These are phyloP conservation scores for Coemansia sp. DNA, from an alignment of 192 early-diverging fungal species.

Conservation along the genomic window DNA sequence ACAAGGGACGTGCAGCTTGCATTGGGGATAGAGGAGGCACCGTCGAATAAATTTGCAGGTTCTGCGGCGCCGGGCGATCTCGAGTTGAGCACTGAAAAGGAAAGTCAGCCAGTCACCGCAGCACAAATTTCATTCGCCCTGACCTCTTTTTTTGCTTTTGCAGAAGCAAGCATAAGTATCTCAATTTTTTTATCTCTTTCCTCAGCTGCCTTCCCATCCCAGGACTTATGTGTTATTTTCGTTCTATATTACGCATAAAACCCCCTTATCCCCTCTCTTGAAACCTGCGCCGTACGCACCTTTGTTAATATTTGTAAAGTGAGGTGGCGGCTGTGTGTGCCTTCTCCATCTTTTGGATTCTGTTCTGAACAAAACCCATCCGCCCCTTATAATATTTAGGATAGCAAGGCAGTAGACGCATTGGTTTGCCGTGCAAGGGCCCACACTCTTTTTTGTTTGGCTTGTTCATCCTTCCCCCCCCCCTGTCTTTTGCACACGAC, in stretches of 20 bases:
- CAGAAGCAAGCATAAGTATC: no score
- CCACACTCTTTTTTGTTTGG: not conserved
- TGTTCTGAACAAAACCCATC: constrained; percentile 2
- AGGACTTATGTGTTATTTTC: not conserved
- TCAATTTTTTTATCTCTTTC: no score
- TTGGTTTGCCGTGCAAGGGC: not conserved
- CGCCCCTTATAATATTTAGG: not conserved
- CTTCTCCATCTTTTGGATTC: not conserved
- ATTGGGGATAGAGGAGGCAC: no score
- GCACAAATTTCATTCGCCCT: no score
- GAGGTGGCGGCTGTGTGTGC: not conserved
- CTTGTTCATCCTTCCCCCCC: not conserved
- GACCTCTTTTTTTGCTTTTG: not conserved
- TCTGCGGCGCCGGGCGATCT: no score
- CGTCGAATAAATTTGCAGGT: no score
- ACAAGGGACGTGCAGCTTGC: no score
- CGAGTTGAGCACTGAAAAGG: no score
- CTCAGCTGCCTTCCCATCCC: no score
- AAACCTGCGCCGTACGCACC: not conserved
- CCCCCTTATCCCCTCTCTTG: not conserved
- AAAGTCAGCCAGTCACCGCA: no score
- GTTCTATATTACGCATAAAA: not conserved
- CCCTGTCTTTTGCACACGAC: not conserved
- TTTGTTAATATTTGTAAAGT: no score
- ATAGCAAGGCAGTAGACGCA: no score